Base-by-base conservation (phyloP, 306 rosid species). In the Quercus glauca region DNA sequence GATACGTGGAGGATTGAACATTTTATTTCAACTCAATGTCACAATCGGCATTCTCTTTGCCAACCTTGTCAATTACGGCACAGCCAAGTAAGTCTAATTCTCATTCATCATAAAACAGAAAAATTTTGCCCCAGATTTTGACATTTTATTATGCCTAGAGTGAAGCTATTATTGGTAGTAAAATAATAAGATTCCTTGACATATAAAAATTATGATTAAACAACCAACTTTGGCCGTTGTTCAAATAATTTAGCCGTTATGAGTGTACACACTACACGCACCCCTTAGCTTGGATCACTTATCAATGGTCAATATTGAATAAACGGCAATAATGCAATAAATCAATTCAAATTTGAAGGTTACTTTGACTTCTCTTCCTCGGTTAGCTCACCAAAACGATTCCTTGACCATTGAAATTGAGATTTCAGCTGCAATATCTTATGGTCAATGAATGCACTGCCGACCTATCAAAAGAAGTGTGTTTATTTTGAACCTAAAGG, bases 41-140 rank as follows among this genome's bases (percentile, higher is more conserved):
- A 94, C 97, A 52, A 79, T 94, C 26, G 98, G 98, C 19, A 94
- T 94, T 74, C 94, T 94, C 51, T 91, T 94, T n/a, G 93, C 98
- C 2, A 88, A 70, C 80, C 92, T 94, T 2, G 86, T 94, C 83
- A 94, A 94, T 25, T 94, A 92, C 29, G 85, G 79, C 70, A 94
- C 97, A 26, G 61, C 61, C 78, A 92, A 94, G 98, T 94, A 85
- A 83, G 83, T 73, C 1, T 26, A 31, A 21, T 31, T 1, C 53
- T 60, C 28, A 29, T 31, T 20, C 25, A 29, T 57, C 13, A 56
- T 51, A 75, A 58, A 19, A 43, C 2, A 33, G 43, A 59, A 75
- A 21, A 13, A 59, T 21, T 3, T 13, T 49, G 17, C 53, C 53
- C 53, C 53, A 49, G 45, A 41, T 41, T 41, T 41, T 41, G 0